Evolutionary conservation across 106 monocot species (phyloP), one percentile per base, ranked within the genome.

Genomic region (Apostasia ramifera): DNA sequence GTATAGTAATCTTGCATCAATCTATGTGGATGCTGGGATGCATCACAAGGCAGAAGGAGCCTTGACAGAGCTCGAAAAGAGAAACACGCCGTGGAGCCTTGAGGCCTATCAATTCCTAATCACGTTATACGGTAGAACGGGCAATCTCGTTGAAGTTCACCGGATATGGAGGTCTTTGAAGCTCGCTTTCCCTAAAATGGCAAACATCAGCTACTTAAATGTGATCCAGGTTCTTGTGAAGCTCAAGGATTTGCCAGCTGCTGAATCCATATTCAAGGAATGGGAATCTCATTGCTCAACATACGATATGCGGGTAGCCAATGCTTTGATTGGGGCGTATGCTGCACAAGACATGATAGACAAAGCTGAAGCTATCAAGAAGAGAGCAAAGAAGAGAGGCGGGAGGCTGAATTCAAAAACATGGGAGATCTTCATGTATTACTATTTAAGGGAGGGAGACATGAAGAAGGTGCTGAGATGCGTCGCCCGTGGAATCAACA

Each of bases 371-470:
- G 66, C 71, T 10, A 39, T 90, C 40, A 87, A 87, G 77, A 87
- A 83, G 60, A 76, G 57, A 12, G 84, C 90, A 8, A 84, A 87
- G 68, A 63, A 61, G 43, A 53, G 76, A 55, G 89, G 89, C 26
- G 86, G 74, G 44, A 84, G 81, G 55, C 81, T 78, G 38, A 98
- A 98, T 64, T 78, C 93, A 0, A 98, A 93, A 65, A 82, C 90
- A 41, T 93, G 93, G 92, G 90, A 93, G 75, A 79, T 98, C n/a
- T 83, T 93, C 64, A 90, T 90, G 93, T 79, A 98, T 1, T 83
- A 90, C 69, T 79, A 93, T 70, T 13, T 86, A 43, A 78, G 71
- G 47, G 79, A 80, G 47, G 83, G 79, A 5, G 93, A 98, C 40
- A 71, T 98, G 83, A 80, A 79, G 54, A 70, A 66, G 54, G 90